Base-by-base conservation (phyloP, 2,329 filamentous ascomycete genomes). In the Alternaria brassicae region DNA sequence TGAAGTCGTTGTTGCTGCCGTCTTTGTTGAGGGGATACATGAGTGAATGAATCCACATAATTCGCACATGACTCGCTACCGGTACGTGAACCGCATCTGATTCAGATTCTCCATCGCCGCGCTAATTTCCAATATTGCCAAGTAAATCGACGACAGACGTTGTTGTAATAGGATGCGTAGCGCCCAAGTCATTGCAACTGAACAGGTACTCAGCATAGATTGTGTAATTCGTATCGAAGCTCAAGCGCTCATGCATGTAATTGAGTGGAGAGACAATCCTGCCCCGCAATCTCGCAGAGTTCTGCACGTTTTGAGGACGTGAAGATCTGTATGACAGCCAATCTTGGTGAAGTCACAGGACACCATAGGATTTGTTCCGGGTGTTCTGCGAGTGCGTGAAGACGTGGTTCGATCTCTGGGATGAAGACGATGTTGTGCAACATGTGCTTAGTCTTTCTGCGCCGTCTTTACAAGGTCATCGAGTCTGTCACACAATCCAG, bases 381-480 rank as follows among this genome's bases (percentile, higher is more conserved):
- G 30, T 21, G 13, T 47, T 34, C 44, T 12, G 19, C 19, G 19
- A 4, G 27, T 58, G 55, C 61, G 61, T 56, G 62, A 64, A 23
- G 8, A 19, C n/a, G 8, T 21, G 6, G 37, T 23, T 23, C 6
- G 2, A 23, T 23, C 12, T 10, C 13, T 48, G 19, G 17, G 47
- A 50, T 28, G 32, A 19, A 48, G 8, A 23, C 62, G 61, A 65
- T 64, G 63, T 58, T 17, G 67, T 61, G 41, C 53, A 27, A 56
- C 42, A 28, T 12, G 15, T 41, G 23, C 13, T 41, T 41, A 17
- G 17, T 28, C n/a, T 21, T 23, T 30, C 49, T 27, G 36, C 36
- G 23, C 37, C 8, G n/a, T 25, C 32, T 41, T 17, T 40, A 32
- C 49, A 52, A 41, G 34, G 36, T 23, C 23, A 15, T 30, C 17